Evolutionary conservation across 495 filamentous ascomycete species (phyloP), one percentile per base, ranked within the genome.

Genomic region (Penicillium maclennaniae): DNA sequence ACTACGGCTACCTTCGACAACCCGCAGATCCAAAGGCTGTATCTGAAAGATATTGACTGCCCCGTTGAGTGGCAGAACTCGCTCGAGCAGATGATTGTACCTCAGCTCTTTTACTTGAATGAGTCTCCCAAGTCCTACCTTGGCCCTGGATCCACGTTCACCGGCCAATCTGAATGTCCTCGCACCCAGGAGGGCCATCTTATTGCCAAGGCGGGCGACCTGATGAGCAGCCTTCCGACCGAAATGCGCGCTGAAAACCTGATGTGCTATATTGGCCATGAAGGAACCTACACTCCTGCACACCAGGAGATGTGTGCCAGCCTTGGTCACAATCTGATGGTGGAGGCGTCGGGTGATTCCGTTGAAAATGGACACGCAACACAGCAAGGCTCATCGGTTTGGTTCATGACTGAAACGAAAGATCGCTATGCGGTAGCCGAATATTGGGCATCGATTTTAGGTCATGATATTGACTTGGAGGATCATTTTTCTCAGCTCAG

Each of bases 271-370:
- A 86, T 97, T 57, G 93, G 93, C 2, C 93, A 97, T 60, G 93
- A 98, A 71, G 93, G 93, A 0, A 98, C 93, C 2, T 98, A 95
- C 63, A 98, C 93, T 0, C 92, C 93, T 47, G 87, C 91, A 15
- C 93, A 98, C 67, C 85, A 90, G 62, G 93, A 98, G 64, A 98
- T 98, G 93, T 98, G 92, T 70, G 93, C 88, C 15, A 93, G 86
- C 52, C 76, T 98, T 34, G 92, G 93, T 0, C 93, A 98, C 46
- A 98, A 98, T 62, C 86, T 98, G 47, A 98, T 98, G 93, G 89
- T 98, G 3, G 87, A 96, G 53, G 84, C 89, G 1, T 96, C 91
- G 7, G 73, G 69, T 38, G 70, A 72, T 1, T 63, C 75, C 4
- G 66, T 69, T 19, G 82, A 84, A 40, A 73, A 86, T 40, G 81